Base-by-base conservation (phyloP, 306 rosid species). In the Hylodesmum podocarpum region DNA sequence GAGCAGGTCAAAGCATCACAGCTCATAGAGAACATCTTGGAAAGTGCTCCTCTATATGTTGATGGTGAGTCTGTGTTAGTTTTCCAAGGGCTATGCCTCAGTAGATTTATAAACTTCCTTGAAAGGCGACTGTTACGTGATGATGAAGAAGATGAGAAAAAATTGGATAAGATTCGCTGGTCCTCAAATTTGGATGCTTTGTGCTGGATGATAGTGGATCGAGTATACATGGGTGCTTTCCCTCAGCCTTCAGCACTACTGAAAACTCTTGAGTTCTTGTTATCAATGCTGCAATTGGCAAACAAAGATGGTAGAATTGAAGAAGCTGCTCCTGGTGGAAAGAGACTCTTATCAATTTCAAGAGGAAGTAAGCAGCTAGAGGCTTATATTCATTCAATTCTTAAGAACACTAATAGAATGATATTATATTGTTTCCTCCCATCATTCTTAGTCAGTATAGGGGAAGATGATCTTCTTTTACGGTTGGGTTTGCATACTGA, bases 261-360 rank as follows among this genome's bases (percentile, higher is more conserved):
- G 68, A 96, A 88, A 90, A 89, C 98, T 66, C 93, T 96, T 2
- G 99, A 96, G 81, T 96, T 96, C 86, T 84, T 96, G 82, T 82
- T 96, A 72, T 96, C 99, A 77, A 96, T 96, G 99, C 79, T 96
- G 85, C 99, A 96, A 81, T 80, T 96, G 87, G 92, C 94, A 79
- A 96, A 96, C 83, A 96, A 96, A 88, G 97, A 93, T 81, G 99
- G 99, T 67, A 91, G 93, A 76, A 89, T 96, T 89, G 98, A 93
- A 88, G 99, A 87, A 88, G 94, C 96, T 70, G 78, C 96, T 74
- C 96, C 97, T 34, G 78, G 81, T 65, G 99, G 94, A 83, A 96
- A 89, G 83, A 87, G 99, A 53, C 92, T 96, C 55, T 88, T 96
- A 70, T 91, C 97, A 66, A 89, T 96, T 81, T 80, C 88, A 75